These are phyloP conservation scores for Pseudogymnoascus sp. DNA, from an alignment of 2,329 filamentous ascomycete genomes.

Conservation along the genomic window DNA sequence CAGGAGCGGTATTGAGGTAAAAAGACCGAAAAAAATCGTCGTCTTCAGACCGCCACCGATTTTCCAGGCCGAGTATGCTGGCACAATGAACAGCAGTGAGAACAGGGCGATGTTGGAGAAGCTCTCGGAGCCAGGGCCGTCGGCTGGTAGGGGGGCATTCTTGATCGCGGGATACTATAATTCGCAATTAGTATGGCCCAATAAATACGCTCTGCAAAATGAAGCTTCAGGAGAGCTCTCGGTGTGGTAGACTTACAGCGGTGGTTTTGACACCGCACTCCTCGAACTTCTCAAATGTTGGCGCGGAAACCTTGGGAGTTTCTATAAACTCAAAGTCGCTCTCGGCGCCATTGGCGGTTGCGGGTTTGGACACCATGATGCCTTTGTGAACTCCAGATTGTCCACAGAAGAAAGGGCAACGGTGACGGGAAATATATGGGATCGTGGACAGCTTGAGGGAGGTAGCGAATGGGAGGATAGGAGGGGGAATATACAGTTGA, in stretches of 20 bases:
- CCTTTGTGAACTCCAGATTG: background rate
- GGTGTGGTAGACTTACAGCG: conserved; percentile 35
- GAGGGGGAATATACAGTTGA: conserved; percentile 2
- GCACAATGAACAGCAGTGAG: conserved; percentile 60
- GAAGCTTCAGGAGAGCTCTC: conserved; percentile 18
- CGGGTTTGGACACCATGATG: conserved; percentile 41
- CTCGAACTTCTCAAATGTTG: conserved; percentile 44
- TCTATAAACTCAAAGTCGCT: conserved; percentile 58
- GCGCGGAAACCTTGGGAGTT: conserved; percentile 44
- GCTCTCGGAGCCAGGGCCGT: conserved; percentile 71
- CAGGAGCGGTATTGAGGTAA: conserved; percentile 73
- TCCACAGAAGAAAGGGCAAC: background rate
- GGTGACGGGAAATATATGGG: conserved; percentile 3
- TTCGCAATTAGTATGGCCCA: conserved; percentile 13
- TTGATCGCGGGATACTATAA: conserved; percentile 77
- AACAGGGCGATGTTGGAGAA: conserved; percentile 81
- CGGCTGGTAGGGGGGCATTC: conserved; percentile 88
- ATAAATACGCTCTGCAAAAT: conserved; percentile 10
- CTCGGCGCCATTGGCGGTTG: conserved; percentile 42
- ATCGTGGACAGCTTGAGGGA: conserved; percentile 14
- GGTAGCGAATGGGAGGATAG: background rate
- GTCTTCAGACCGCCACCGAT: conserved; percentile 81
- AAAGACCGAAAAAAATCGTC: conserved; percentile 73
- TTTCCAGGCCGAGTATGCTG: conserved; percentile 75
- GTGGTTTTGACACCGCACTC: conserved; percentile 50